These are phyloP conservation scores for Suillus discolor DNA, from an alignment of 768 basidiomycete species.

Conservation along the genomic window DNA sequence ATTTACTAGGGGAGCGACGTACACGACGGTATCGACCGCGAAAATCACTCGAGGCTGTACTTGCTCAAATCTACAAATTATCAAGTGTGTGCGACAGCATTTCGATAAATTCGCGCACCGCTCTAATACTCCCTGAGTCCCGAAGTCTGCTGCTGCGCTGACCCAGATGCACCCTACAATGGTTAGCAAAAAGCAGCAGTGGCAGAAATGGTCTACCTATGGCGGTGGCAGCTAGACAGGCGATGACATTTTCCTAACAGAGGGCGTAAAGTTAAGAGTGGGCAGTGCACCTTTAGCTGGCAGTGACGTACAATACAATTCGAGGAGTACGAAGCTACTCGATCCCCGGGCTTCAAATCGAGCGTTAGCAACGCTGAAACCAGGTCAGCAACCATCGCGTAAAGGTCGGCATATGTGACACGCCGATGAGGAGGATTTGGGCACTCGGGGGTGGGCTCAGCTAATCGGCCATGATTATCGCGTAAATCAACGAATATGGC, in stretches of 20 bases:
- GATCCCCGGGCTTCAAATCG: conserved; percentile 64
- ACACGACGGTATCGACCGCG: conserved; percentile 73
- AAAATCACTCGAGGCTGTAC: conserved; percentile 75
- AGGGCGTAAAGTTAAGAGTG: conserved; percentile 10
- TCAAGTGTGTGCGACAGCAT: conserved; percentile 11
- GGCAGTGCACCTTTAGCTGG: conserved; percentile 11
- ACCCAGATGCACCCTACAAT: conserved; percentile 72
- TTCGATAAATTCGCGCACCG: conserved; percentile 42
- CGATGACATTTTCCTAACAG: conserved; percentile 64
- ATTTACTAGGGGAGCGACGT: conserved; percentile 25
- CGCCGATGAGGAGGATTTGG: conserved; percentile 46
- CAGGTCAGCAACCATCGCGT: conserved; percentile 54
- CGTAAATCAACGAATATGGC: conserved; percentile 16
- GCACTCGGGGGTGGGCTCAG: conserved; percentile 59
- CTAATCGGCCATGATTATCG: conserved; percentile 33
- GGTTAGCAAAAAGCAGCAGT: not conserved
- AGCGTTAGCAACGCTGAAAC: conserved; percentile 57
- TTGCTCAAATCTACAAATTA: conserved; percentile 63
- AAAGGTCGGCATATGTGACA: conserved; percentile 60
- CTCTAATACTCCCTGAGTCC: conserved; percentile 75
- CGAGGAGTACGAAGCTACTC: conserved; percentile 76
- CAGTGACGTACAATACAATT: conserved; percentile 69
- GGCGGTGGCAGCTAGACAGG: conserved; percentile 68
- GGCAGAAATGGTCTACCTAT: conserved; percentile 40
- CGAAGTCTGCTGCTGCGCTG: conserved; percentile 81